Percentiles rank a stretch among this genome's conserved stretches.
Conservation (phyloP, 1,284 basidiomycete species). For the Cryptococcus wingfieldii region DNA sequence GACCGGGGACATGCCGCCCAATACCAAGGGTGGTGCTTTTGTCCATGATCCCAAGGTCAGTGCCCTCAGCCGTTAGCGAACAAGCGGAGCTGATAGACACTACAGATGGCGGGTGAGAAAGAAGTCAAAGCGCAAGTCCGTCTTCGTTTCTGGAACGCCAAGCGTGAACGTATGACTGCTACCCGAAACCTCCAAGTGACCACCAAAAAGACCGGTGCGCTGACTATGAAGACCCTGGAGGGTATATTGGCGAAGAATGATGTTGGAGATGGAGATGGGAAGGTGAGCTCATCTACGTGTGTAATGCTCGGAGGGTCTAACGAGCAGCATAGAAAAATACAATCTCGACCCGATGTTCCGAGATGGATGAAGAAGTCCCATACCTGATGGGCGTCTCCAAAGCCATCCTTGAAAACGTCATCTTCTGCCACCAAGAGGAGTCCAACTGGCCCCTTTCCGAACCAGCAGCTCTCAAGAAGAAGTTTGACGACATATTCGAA, state of each 20-base stretch:
- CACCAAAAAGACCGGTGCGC: constrained; percentile 75
- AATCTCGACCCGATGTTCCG: constrained; percentile 93
- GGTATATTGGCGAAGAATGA: constrained; percentile 76
- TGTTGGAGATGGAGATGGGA: constrained; percentile 63
- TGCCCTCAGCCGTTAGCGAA: not conserved
- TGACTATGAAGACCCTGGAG: constrained; percentile 98
- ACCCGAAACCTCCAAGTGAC: constrained; percentile 90
- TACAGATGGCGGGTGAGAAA: constrained; percentile 88
- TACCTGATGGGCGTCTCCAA: constrained; percentile 91
- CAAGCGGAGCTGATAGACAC: not conserved
- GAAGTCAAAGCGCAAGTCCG: constrained; percentile 98
- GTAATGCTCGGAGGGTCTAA: constrained; percentile 2
- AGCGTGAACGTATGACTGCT: constrained; percentile 83
- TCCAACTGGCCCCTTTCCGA: constrained; percentile 97
- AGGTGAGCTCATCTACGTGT: constrained; percentile 53
- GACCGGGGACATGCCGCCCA: constrained; percentile 95
- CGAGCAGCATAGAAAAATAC: constrained; percentile 61
- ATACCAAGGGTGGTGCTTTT: constrained; percentile 96
- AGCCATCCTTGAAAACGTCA: constrained; percentile 95
- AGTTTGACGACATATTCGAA: constrained; percentile 99
- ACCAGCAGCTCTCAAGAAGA: constrained; percentile 88
- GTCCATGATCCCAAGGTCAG: constrained; percentile 85
- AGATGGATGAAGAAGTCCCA: constrained; percentile 93
- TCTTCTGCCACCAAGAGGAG: constrained; percentile 99
- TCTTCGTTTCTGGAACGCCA: constrained; percentile 85